Base-by-base conservation (phyloP, 1,139 yeast species). In the Groenewaldozyma auringiensis region DNA sequence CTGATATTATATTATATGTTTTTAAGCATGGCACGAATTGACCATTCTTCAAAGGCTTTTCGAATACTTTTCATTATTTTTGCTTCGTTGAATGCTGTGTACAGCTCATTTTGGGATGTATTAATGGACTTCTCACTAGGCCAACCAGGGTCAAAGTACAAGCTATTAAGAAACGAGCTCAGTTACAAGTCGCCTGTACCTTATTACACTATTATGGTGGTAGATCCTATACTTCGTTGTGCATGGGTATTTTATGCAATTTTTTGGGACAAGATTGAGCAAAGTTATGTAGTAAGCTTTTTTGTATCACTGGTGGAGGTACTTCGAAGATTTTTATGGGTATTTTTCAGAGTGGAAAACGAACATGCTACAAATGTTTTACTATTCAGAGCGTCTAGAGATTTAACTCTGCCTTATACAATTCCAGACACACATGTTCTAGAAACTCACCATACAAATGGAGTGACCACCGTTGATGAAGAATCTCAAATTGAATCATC, bases 101-200 rank as follows among this genome's bases (percentile, higher is more conserved):
- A 76, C 58, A 74, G 88, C 25, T 65, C 85, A 0, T 55, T 81
- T 11, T 92, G 98, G 98, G 98, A 92, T 65, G 67, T 94, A 9
- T 70, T 87, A 33, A 87, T 92, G 95, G 98, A 92, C 69, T 94
- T 95, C 89, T 88, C 96, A 1, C 69, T 92, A 55, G 69, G 84
- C 48, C 96, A 88, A 61, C 95, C 86, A 60, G 75, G 73, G 8
- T 76, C 88, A 4, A 72, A 74, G 53, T 69, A 83, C 59, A 68
- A 68, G 48, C 66, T 81, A 41, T 70, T 92, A 47, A 73, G 97
- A 54, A 81, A 85, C 54, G 82, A 85, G 56, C 69, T 89, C 41
- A 80, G 80, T 42, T 83, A 71, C 60, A 73, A 75, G 32, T 66
- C 65, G 11, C 79, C 83, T 33, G 72, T 75, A 63, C 64, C 73